phyloP scores from a whole-genome alignment of 306 rosid genomes.

The Vachellia collinsii region DNA sequence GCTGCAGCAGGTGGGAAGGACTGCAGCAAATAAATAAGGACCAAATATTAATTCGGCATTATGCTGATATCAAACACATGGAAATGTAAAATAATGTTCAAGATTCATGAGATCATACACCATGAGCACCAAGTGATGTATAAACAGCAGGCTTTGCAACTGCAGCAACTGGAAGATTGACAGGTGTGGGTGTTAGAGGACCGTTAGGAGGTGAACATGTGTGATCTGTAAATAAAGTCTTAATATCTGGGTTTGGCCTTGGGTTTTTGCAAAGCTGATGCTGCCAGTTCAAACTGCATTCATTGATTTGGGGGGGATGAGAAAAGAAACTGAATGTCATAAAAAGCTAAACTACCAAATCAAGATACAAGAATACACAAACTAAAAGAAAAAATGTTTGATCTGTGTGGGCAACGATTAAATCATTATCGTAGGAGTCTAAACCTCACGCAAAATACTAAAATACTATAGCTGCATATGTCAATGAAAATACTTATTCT shows the following conservation, averaged over 20 bases:
- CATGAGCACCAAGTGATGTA: conserved; percentile 70
- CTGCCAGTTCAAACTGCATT: conserved; percentile 93
- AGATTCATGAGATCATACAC: conserved; percentile 66
- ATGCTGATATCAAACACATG: conserved; percentile 1
- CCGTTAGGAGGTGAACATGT: conserved; percentile 71
- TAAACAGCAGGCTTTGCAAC: conserved; percentile 75
- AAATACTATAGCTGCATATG: background rate
- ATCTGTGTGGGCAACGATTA: background rate
- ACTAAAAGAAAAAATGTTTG: background rate
- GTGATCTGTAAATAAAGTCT: conserved; percentile 82
- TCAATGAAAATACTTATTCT: conserved; percentile 6
- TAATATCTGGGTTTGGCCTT: conserved; percentile 73
- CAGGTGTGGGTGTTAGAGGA: conserved; percentile 65
- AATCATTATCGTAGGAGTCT: conserved; percentile 13
- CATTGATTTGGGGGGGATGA: conserved; percentile 40
- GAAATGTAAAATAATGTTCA: conserved; percentile 29
- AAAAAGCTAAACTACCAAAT: conserved; percentile 23
- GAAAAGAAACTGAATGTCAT: conserved; percentile 7
- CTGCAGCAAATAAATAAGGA: conserved; percentile 44
- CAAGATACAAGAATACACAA: conserved; percentile 5
- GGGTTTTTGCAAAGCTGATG: conserved; percentile 86
- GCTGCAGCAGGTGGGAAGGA: conserved; percentile 73
- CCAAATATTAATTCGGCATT: conserved; percentile 26
- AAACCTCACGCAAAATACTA: conserved; percentile 5
- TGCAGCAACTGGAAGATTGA: conserved; percentile 73